Evolutionary conservation across 2,329 filamentous ascomycete species (phyloP).

Genomic region (Paramyrothecium roridum): DNA sequence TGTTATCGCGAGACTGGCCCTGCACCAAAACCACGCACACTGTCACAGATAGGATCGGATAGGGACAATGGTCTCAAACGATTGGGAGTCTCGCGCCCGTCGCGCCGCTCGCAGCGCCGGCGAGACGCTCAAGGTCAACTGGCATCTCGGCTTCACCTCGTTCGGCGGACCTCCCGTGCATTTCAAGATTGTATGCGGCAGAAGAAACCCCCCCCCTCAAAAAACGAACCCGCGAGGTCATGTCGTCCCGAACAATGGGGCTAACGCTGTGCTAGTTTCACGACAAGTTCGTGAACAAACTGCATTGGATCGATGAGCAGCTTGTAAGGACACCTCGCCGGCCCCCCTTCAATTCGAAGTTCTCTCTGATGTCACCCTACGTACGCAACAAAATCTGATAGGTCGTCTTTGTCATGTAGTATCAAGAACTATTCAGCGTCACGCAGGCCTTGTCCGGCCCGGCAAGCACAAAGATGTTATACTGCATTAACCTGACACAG

Average conservation of each 20-base stretch:
- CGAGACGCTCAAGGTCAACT: slow-evolving; percentile 26
- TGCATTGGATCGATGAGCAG: slow-evolving; percentile 67
- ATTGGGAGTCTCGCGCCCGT: not conserved
- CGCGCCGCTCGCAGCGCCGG: not conserved
- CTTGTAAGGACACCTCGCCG: slow-evolving; percentile 37
- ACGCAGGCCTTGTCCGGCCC: slow-evolving; percentile 67
- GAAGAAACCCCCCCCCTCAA: too few species aligned
- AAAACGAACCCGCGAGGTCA: too few species aligned
- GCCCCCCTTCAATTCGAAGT: too few species aligned
- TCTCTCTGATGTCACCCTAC: not conserved
- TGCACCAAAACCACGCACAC: too few species aligned
- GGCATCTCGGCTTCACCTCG: slow-evolving; percentile 61
- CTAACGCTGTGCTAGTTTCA: slow-evolving; percentile 40
- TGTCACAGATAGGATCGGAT: too few species aligned
- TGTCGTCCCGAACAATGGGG: too few species aligned
- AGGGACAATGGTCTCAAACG: not conserved
- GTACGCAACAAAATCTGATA: not conserved
- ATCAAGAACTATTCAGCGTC: slow-evolving; percentile 69
- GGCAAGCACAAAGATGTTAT: slow-evolving; percentile 68
- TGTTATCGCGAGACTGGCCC: too few species aligned
- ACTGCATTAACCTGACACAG: slow-evolving; percentile 64
- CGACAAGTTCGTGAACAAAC: slow-evolving; percentile 56
- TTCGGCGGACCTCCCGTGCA: slow-evolving; percentile 69
- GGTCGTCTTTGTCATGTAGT: slow-evolving; percentile 35
- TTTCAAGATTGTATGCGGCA: slow-evolving; percentile 55